A percentile compares a stretch with the other conserved stretches of the same genome.
phyloP scores from a whole-genome alignment of 139 green algal genomes.

The Chlamydomonas incerta region DNA sequence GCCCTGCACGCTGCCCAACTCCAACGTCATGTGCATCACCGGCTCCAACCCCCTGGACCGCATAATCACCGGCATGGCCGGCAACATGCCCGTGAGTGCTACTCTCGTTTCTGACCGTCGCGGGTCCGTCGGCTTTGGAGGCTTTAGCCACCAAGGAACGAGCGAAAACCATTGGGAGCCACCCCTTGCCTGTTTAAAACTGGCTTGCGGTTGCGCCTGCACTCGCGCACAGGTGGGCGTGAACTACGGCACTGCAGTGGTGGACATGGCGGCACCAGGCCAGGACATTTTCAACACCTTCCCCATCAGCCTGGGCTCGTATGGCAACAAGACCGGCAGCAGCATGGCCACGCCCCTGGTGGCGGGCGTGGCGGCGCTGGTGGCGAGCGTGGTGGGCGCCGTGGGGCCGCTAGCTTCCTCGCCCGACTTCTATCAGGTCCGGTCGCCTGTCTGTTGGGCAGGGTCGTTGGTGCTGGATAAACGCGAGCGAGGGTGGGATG shows the following conservation, averaged over 20 bases:
- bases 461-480: no score
- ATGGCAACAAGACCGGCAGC: conserved; percentile 17
- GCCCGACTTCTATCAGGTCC: conserved; percentile 16
- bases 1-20: not conserved
- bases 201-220: no score
- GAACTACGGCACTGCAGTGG: not conserved
- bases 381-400: not conserved
- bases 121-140: no score
- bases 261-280: not conserved
- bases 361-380: conserved; percentile 23
- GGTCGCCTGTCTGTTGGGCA: no score
- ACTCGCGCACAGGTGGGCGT: not conserved
- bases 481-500: no score
- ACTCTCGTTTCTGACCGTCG: no score
- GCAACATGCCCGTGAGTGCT: not conserved
- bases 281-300: not conserved
- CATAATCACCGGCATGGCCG: not conserved
- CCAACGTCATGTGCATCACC: not conserved
- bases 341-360: conserved; percentile 30
- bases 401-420: not conserved
- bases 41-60: not conserved
- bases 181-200: not conserved
- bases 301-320: not conserved
- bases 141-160: no score
- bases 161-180: no score